phyloP scores from a whole-genome alignment of 106 monocot species.

The Platanthera guangdongensis region DNA sequence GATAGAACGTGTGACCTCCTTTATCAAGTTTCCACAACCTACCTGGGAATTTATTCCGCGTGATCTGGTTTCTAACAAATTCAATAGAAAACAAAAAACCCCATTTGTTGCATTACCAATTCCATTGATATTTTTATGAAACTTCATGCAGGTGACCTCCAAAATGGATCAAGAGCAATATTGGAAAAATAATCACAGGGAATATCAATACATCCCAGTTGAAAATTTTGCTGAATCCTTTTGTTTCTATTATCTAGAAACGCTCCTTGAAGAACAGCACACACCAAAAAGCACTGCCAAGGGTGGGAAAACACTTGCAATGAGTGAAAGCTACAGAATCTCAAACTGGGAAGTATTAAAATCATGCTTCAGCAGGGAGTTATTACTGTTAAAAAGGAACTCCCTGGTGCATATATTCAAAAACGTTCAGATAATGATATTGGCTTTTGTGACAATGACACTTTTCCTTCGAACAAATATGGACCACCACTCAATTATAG shows the following conservation, averaged over 20 bases:
- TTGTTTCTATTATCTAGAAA: conserved; percentile 15
- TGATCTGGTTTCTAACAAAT: neutral
- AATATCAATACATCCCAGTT: conserved; percentile 36
- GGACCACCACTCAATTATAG: conserved; percentile 33
- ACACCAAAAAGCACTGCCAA: neutral
- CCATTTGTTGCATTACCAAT: neutral
- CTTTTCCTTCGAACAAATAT: conserved; percentile 50
- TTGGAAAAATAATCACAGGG: conserved; percentile 27
- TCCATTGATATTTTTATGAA: neutral
- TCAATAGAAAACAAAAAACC: neutral
- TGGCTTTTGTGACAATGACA: conserved; percentile 57
- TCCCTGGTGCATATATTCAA: conserved; percentile 63
- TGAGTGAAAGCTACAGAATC: conserved; percentile 11
- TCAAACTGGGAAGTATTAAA: conserved; percentile 55
- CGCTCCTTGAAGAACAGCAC: conserved; percentile 8
- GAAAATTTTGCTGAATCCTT: conserved; percentile 47
- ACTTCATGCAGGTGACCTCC: conserved; percentile 41
- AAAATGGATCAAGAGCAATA: conserved; percentile 72
- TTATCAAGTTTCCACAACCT: no score
- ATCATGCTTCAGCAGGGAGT: conserved; percentile 64
- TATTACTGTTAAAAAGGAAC: conserved; percentile 49
- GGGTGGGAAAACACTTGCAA: neutral
- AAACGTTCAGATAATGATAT: conserved; percentile 40
- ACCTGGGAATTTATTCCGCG: no score
- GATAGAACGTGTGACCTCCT: no score